Base-by-base conservation (phyloP, 2,329 filamentous ascomycete genomes). In the Zalaria obscura region DNA sequence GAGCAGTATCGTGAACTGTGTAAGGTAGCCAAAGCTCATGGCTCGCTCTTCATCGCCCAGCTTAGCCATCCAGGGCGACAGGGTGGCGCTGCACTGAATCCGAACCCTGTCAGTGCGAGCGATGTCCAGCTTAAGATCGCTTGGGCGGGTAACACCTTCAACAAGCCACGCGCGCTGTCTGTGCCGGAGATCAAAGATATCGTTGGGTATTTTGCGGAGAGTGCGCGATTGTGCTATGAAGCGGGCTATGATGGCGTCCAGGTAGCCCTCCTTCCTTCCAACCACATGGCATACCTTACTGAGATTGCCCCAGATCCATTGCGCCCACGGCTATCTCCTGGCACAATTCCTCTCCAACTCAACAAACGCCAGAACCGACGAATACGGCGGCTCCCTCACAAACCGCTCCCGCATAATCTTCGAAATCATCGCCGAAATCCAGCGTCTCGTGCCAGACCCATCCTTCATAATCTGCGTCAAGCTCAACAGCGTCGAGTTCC, bases 331-430 rank as follows among this genome's bases (percentile, higher is more conserved):
- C 2, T 67, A 67, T 41, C 52, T 66, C 3, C 47, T 67, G 4
- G 55, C 61, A 9, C 59, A 65, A 39, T 67, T 66, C 41, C 49
- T 65, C 1, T 57, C 54, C 0, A 55, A 57, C 0, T 55, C 64
- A 4, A 62, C 60, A 10, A 67, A 68, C 45, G 57, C 53, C 34
- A 48, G 64, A 7, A 63, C 57, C 1, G 65, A 67, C 40, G 50
- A 51, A 33, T 68, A 68, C 41, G 64, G 65, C 26, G 64, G 64
- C 1, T 52, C 48, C 5, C 59, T 66, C 29, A 56, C 64, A 37
- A 64, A 64, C 41, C 48, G 64, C 1, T 58, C 51, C 1, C 46
- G 62, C 1, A 44, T 67, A 3, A 47, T 65, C 1, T 43, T 65
- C 9, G 64, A 67, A n/a, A 61, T 66, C 39, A 56, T 65, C 18